These are phyloP conservation scores for Talaromyces islandicus DNA, from an alignment of 2,329 filamentous ascomycete species.

Conservation along the genomic window DNA sequence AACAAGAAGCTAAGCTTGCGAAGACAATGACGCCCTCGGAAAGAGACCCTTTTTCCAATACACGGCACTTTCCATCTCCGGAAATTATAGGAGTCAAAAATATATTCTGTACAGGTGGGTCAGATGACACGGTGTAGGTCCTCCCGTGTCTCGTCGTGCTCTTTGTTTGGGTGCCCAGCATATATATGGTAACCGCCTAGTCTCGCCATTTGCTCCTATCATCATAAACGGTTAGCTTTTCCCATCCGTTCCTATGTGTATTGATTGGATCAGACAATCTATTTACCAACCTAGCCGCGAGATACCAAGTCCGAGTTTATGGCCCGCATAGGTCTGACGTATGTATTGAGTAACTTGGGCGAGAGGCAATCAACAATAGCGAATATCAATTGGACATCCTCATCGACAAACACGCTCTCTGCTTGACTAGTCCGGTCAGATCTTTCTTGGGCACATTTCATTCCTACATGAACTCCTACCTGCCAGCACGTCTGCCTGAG, in stretches of 20 bases:
- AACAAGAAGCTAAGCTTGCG: neutral
- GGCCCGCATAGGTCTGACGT: neutral
- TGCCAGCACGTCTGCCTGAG: neutral
- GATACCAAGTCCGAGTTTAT: neutral
- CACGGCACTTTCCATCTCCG: neutral
- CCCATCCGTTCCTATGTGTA: neutral
- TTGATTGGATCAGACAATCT: neutral
- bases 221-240: neutral
- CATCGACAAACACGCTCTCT: neutral
- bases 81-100: neutral
- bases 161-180: neutral
- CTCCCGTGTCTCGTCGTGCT: neutral
- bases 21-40: neutral
- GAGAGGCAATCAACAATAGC: neutral
- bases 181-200: neutral
- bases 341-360: neutral
- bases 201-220: neutral
- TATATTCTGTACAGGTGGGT: neutral
- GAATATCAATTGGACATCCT: neutral
- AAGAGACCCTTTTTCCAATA: neutral
- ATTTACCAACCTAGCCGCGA: neutral
- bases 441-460: neutral
- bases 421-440: neutral
- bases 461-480: neutral
- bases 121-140: neutral